A percentile compares a stretch with the other conserved stretches of the same genome.
Conservation (phyloP, 202 grass and related monocot species). For the Brachypodium distachyon region DNA sequence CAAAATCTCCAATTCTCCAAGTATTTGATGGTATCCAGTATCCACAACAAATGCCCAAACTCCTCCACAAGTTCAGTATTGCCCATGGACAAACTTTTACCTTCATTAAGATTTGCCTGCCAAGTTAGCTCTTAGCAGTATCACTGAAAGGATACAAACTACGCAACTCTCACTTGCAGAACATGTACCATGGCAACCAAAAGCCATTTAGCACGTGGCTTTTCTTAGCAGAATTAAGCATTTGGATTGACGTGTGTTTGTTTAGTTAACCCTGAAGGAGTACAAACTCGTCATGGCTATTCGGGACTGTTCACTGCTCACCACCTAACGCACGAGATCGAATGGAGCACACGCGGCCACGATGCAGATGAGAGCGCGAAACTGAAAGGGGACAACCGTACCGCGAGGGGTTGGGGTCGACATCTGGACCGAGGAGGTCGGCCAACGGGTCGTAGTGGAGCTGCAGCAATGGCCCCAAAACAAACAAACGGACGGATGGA, state of each 20-base stretch:
- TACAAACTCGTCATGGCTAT: background rate
- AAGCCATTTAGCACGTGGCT: background rate
- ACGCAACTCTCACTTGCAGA: background rate
- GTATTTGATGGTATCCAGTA: background rate
- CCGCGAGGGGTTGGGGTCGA: conserved; percentile 23
- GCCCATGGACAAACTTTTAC: background rate
- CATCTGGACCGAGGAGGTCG: conserved; percentile 43
- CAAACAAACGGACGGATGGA: background rate
- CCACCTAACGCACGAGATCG: background rate
- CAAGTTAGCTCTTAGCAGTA: background rate
- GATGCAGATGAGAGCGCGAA: background rate
- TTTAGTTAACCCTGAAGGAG: background rate
- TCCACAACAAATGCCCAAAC: background rate
- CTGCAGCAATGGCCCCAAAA: conserved; percentile 21
- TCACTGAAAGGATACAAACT: background rate
- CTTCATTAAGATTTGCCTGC: background rate
- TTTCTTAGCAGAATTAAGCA: background rate
- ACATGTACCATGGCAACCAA: background rate
- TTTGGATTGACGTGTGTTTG: background rate
- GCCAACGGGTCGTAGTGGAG: conserved; percentile 39
- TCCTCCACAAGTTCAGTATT: background rate
- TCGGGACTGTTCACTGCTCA: background rate
- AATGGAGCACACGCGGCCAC: background rate
- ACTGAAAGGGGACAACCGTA: conserved; percentile 4
- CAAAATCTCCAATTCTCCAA: background rate